A percentile compares a stretch with the other conserved stretches of the same genome.
These are phyloP conservation scores for Neofusicoccum ribis DNA, from an alignment of 2,329 filamentous ascomycete species.

Conservation along the genomic window DNA sequence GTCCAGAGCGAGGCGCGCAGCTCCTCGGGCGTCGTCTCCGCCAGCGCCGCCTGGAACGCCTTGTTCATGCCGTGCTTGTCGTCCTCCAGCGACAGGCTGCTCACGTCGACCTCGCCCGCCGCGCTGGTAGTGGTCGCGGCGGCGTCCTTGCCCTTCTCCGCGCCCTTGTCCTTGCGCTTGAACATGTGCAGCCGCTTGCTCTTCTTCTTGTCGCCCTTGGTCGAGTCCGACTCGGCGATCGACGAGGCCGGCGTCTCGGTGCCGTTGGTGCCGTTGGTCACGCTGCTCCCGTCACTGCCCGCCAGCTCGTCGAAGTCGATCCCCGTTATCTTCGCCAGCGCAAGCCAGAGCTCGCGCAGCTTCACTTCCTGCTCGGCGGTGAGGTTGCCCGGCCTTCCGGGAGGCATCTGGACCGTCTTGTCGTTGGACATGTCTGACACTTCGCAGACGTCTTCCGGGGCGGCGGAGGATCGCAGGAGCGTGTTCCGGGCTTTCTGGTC, in stretches of 20 bases:
- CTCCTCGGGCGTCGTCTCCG: slow-evolving; percentile 72
- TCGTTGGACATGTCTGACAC: slow-evolving; percentile 20
- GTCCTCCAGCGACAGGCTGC: slow-evolving; percentile 52
- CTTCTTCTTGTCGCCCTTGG: slow-evolving; percentile 56
- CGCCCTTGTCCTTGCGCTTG: slow-evolving; percentile 37
- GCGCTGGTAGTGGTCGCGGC: slow-evolving; percentile 15
- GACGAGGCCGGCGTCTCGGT: not conserved
- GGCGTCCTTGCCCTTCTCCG: slow-evolving; percentile 34
- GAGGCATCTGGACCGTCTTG: slow-evolving; percentile 49
- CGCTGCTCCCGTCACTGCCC: slow-evolving; percentile 49
- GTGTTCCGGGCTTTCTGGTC: slow-evolving; percentile 1
- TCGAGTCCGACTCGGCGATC: slow-evolving; percentile 25
- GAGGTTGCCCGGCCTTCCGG: slow-evolving; percentile 80
- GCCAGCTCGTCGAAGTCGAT: slow-evolving; percentile 78
- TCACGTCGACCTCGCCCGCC: slow-evolving; percentile 34
- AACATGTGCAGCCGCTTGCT: slow-evolving; percentile 71
- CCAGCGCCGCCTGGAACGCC: slow-evolving; percentile 79
- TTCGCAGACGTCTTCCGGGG: slow-evolving; percentile 1
- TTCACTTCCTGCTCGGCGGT: slow-evolving; percentile 89
- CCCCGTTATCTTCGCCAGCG: slow-evolving; percentile 44
- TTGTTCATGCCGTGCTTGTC: slow-evolving; percentile 94
- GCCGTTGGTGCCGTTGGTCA: slow-evolving; percentile 17
- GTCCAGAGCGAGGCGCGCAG: slow-evolving; percentile 82
- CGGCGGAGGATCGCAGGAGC: slow-evolving; percentile 21
- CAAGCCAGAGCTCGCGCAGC: slow-evolving; percentile 81